Evolutionary conservation across 306 rosid genomes (phyloP), one percentile per base, ranked within the genome.

Genomic region (Medicago lupulina): DNA sequence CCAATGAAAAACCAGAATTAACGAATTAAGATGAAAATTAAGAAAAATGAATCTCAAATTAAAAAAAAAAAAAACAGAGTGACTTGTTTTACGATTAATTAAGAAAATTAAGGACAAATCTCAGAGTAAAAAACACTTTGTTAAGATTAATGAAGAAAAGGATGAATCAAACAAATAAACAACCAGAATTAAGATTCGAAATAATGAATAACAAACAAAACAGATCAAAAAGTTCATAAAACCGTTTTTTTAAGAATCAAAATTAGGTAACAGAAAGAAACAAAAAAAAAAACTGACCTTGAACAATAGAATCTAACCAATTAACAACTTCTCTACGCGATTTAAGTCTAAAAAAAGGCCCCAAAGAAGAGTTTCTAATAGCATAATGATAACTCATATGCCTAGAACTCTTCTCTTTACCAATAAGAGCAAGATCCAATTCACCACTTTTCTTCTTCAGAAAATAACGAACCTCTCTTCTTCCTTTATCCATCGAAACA

Each of bases 371-470:
- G 53, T 57, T 71, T 40, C 66, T 63, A 8, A 87, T 16, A 0
- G 88, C 88, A 9, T 87, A 89, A 67, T 76, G 91, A 81, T 91
- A 94, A 8, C 92, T 81, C 91, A 92, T 85, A 70, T 87, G 92
- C 74, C 91, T 80, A 13, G 82, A 62, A 82, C 87, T 90, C 86
- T 83, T 92, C 80, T 94, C 98, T 74, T 86, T 94, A 3, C 95
- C 98, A 0, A 90, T 70, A 14, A 92, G 89, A 0, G 89, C 97
- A 79, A 94, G 97, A 94, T 94, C 95, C 71, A 86, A 84, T 65
- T 73, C 76, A 6, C 95, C 96, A 47, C 78, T 86, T 6, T 78
- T 73, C 14, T 85, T 79, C 73, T 81, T 92, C 17, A 94, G 83
- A 41, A 77, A 83, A 61, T 88, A 94, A 41, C 85, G 93, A 39